These are phyloP conservation scores for Diaporthe destruens DNA, from an alignment of 2,329 filamentous ascomycete genomes.

Conservation along the genomic window DNA sequence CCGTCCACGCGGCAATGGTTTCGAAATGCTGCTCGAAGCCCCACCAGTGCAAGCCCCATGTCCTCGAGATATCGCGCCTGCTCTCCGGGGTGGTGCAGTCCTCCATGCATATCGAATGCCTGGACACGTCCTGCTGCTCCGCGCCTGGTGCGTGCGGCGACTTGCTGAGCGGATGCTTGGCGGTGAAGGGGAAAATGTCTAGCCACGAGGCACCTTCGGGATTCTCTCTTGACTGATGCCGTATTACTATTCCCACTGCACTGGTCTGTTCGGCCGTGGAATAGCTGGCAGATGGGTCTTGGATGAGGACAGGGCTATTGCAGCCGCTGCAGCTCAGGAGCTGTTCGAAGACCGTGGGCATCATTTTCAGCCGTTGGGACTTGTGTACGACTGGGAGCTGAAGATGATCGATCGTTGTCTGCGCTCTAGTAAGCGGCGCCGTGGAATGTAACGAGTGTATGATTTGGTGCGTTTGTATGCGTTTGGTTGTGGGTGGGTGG, in stretches of 20 bases:
- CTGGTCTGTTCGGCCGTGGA: too few species aligned
- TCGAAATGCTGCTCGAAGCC: conserved; percentile 20
- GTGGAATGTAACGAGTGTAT: neutral
- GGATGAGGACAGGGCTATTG: neutral
- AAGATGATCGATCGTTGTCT: too few species aligned
- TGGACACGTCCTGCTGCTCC: neutral
- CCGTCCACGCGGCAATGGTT: neutral
- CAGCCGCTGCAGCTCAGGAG: conserved; percentile 4
- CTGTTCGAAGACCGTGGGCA: neutral
- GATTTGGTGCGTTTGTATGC: neutral
- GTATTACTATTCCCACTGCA: neutral
- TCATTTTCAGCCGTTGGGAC: neutral
- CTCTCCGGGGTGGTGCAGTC: neutral
- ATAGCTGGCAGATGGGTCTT: neutral
- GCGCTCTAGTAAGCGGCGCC: neutral
- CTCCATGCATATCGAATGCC: conserved; percentile 14
- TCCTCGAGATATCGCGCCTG: neutral
- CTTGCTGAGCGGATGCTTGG: neutral
- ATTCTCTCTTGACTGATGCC: neutral
- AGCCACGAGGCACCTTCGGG: neutral
- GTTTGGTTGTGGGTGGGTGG: neutral
- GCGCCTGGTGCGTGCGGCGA: neutral
- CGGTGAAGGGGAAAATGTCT: neutral
- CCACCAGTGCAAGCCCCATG: neutral
- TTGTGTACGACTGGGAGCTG: neutral